phyloP scores from a whole-genome alignment of 1,284 basidiomycete genomes.

The Heterobasidion annosum region DNA sequence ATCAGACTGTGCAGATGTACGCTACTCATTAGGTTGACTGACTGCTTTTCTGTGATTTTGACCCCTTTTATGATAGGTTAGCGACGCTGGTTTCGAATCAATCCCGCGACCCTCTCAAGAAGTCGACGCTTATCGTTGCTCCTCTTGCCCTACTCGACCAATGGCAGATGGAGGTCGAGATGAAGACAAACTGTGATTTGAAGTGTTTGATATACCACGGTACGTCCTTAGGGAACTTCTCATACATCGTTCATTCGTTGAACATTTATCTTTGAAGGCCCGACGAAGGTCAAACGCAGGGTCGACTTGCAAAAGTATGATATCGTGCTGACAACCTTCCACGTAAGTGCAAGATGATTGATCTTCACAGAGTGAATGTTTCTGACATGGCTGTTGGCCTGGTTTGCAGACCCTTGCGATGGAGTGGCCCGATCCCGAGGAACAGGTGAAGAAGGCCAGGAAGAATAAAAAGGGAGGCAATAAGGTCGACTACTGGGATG shows the following conservation, averaged over 20 bases:
- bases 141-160: slow-evolving; percentile 47
- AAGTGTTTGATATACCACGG: slow-evolving; percentile 51
- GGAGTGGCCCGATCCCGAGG: slow-evolving; percentile 49
- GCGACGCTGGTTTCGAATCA: slow-evolving; percentile 37
- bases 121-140: slow-evolving; percentile 47
- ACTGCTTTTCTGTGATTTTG: not conserved
- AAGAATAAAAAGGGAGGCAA: slow-evolving; percentile 25
- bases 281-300: slow-evolving; percentile 31
- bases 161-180: slow-evolving; percentile 51
- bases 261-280: slow-evolving; percentile 19
- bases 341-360: slow-evolving; percentile 21
- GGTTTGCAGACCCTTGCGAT: slow-evolving; percentile 36
- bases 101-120: slow-evolving; percentile 30
- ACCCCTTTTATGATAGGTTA: slow-evolving; percentile 24
- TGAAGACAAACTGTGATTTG: slow-evolving; percentile 38
- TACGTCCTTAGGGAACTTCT: slow-evolving; percentile 9
- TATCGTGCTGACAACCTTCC: slow-evolving; percentile 30
- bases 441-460: slow-evolving; percentile 28
- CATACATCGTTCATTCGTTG: not conserved
- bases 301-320: slow-evolving; percentile 40
- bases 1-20: slow-evolving; percentile 38
- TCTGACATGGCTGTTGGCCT: not conserved
- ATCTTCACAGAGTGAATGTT: not conserved
- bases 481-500: slow-evolving; percentile 10
- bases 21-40: slow-evolving; percentile 2